Percentiles rank a stretch among this genome's conserved stretches.
Evolutionary conservation across 805 yeast genomes (phyloP).

Genomic region (Jamesozyma jinghongensis): DNA sequence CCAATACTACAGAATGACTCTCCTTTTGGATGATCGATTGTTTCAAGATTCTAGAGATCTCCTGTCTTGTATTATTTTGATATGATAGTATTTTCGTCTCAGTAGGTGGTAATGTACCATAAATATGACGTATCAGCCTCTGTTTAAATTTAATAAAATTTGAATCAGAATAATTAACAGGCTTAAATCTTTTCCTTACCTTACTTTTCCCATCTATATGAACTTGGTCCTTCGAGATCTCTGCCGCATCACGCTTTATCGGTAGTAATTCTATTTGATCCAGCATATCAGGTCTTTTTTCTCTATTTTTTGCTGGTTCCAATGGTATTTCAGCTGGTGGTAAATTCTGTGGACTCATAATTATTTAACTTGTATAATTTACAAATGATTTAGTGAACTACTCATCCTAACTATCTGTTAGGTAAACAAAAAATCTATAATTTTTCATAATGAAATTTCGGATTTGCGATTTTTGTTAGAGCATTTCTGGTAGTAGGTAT

Average conservation of each 20-base stretch:
- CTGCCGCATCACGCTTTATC: constrained; percentile 6
- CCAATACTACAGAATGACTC: constrained; percentile 69
- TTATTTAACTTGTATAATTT: too few relatives aligned
- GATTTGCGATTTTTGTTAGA: too few relatives aligned
- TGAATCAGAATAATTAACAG: constrained; percentile 3
- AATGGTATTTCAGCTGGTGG: too few relatives aligned
- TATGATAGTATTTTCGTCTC: constrained; percentile 15
- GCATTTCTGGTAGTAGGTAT: too few relatives aligned
- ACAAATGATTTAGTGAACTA: too few relatives aligned
- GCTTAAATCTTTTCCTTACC: not conserved
- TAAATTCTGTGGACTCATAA: too few relatives aligned
- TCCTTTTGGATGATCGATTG: constrained; percentile 60
- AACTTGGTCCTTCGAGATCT: not conserved
- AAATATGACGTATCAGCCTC: constrained; percentile 15
- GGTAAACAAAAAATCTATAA: too few relatives aligned
- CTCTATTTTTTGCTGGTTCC: too few relatives aligned
- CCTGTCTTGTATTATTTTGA: constrained; percentile 26
- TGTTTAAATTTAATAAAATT: constrained; percentile 15
- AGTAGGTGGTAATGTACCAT: constrained; percentile 15
- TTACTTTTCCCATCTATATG: not conserved
- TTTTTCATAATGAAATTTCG: too few relatives aligned
- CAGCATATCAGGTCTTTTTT: constrained; percentile 4
- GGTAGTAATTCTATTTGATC: constrained; percentile 15
- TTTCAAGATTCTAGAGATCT: constrained; percentile 49
- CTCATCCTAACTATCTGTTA: too few relatives aligned